Evolutionary conservation across 208 protist genomes (phyloP).

Genomic region (Acanthamoeba castellanii): DNA sequence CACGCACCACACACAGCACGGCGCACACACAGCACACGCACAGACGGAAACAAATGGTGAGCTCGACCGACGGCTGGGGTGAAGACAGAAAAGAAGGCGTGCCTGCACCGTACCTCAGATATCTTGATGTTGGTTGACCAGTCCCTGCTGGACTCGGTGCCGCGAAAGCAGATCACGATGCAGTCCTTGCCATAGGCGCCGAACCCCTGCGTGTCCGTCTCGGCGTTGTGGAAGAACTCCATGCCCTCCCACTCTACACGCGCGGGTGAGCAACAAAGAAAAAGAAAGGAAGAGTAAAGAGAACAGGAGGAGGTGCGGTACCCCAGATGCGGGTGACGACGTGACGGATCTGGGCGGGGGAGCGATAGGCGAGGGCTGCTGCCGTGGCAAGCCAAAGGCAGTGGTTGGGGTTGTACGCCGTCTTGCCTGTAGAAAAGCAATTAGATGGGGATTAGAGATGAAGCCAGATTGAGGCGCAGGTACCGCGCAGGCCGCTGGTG

Average conservation of each 20-base stretch:
- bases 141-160: constrained; percentile 54
- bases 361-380: neutral
- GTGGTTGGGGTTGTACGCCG: constrained; percentile 14
- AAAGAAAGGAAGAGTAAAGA: neutral
- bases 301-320: neutral
- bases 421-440: neutral
- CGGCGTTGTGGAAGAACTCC: constrained; percentile 5
- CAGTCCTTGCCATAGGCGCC: constrained; percentile 34
- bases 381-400: neutral
- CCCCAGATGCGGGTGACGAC: constrained; percentile 6
- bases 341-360: neutral
- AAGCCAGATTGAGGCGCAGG: no score
- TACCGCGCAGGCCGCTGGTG: neutral
- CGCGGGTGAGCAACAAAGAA: no score
- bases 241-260: constrained; percentile 1
- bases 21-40: no score
- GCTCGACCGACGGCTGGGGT: no score
- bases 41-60: no score
- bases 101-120: neutral
- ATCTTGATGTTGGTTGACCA: constrained; percentile 40
- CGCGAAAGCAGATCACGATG: constrained; percentile 63
- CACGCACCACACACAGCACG: no score
- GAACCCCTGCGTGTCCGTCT: constrained; percentile 19
- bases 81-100: no score
- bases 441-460: no score